Conservation (phyloP, 768 basidiomycete genomes). For the Lentinula guzmanii region DNA sequence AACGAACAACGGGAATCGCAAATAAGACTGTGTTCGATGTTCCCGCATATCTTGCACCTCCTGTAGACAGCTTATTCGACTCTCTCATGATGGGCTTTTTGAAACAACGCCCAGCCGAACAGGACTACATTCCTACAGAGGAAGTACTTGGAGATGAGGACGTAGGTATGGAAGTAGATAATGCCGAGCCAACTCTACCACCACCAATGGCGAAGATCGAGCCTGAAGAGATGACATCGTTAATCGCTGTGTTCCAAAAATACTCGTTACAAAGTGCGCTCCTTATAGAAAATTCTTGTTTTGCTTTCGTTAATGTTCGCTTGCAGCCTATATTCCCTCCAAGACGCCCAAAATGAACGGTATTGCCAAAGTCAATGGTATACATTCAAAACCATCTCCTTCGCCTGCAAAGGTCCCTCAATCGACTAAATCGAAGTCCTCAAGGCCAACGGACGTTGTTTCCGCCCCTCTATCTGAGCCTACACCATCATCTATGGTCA, state of each 20-base stretch:
- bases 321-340: neutral
- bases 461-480: constrained; percentile 8
- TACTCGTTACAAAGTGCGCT: constrained; percentile 27
- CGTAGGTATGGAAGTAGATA: constrained; percentile 38
- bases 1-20: constrained; percentile 27
- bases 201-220: constrained; percentile 33
- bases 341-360: constrained; percentile 8
- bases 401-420: neutral
- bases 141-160: constrained; percentile 26
- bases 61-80: constrained; percentile 67
- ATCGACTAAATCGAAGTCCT: constrained; percentile 7
- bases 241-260: constrained; percentile 60
- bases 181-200: constrained; percentile 15
- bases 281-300: neutral
- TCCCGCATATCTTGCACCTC: constrained; percentile 73
- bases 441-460: constrained; percentile 4
- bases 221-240: constrained; percentile 48
- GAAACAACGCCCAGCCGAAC: constrained; percentile 16
- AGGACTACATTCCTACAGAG: constrained; percentile 6
- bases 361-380: neutral
- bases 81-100: constrained; percentile 36
- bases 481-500: constrained; percentile 20
- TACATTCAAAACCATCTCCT: constrained; percentile 1
- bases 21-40: constrained; percentile 50
- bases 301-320: constrained; percentile 24